Percentiles rank a stretch among this genome's conserved stretches.
phyloP scores from a whole-genome alignment of 805 yeast genomes.

The Dipodascopsis uninucleata region DNA sequence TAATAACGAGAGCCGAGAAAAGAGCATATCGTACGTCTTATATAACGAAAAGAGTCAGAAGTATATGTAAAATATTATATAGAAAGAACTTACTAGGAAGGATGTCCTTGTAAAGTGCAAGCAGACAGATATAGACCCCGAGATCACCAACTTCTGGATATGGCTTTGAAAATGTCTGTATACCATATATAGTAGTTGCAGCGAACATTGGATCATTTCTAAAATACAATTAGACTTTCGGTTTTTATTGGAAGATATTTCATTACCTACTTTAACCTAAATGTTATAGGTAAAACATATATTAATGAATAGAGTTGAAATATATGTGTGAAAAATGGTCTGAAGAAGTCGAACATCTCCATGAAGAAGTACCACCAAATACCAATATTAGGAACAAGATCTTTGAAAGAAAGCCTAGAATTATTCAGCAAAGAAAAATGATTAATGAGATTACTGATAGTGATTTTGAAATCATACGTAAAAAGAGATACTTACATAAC shows the following conservation, averaged over 20 bases:
- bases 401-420: constrained; percentile 56
- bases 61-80: too few species aligned
- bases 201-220: constrained; percentile 57
- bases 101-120: constrained; percentile 46
- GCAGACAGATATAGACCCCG: constrained; percentile 50
- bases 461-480: neutral
- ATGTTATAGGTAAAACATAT: constrained; percentile 68
- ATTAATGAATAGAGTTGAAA: constrained; percentile 71
- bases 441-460: neutral
- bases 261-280: constrained; percentile 48
- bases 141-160: constrained; percentile 84
- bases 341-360: constrained; percentile 88
- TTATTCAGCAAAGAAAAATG: too few species aligned
- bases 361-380: constrained; percentile 98
- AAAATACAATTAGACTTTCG: neutral
- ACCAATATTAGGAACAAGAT: constrained; percentile 85
- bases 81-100: constrained; percentile 25
- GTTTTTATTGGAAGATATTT: neutral
- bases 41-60: neutral
- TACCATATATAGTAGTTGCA: constrained; percentile 45
- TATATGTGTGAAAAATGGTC: constrained; percentile 74
- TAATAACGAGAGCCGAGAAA: constrained; percentile 50
- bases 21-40: constrained; percentile 43
- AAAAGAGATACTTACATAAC: neutral
- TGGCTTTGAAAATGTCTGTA: constrained; percentile 65